phyloP scores from a whole-genome alignment of 805 yeast genomes.

The Candida maris region DNA sequence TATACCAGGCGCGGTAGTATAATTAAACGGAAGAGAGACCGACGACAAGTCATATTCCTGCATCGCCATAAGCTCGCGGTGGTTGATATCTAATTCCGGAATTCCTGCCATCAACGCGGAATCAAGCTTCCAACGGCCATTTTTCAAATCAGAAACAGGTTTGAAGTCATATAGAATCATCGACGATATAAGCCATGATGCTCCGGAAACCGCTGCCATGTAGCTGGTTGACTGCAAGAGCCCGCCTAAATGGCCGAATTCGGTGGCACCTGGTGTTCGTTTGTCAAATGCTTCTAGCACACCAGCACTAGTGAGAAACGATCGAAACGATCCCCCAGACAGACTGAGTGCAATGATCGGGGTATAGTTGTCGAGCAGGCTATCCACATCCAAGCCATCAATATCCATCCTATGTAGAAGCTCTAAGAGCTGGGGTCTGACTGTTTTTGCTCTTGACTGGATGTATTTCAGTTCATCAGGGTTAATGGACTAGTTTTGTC shows the following conservation, averaged over 20 bases:
- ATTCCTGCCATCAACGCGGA: constrained; percentile 54
- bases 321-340: constrained; percentile 55
- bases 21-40: constrained; percentile 7
- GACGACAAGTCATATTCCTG: background rate
- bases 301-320: constrained; percentile 61
- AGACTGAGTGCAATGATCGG: constrained; percentile 38
- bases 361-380: constrained; percentile 4
- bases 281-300: constrained; percentile 47
- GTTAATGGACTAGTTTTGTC: constrained; percentile 11
- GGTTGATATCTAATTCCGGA: constrained; percentile 46
- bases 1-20: constrained; percentile 12
- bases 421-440: constrained; percentile 4
- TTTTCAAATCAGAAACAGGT: constrained; percentile 26
- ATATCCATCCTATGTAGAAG: constrained; percentile 12
- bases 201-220: constrained; percentile 67
- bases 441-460: constrained; percentile 2
- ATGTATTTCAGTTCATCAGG: constrained; percentile 11
- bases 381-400: constrained; percentile 6
- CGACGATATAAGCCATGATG: constrained; percentile 64
- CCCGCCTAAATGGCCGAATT: constrained; percentile 42
- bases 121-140: constrained; percentile 39
- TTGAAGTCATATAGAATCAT: constrained; percentile 38
- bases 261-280: constrained; percentile 36
- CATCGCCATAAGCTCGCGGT: constrained; percentile 4
- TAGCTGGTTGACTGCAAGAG: constrained; percentile 52